A percentile compares a stretch with the other conserved stretches of the same genome.
Evolutionary conservation across 2,329 filamentous ascomycete genomes (phyloP).

Genomic region (Neopestalotiopsis clavispora): DNA sequence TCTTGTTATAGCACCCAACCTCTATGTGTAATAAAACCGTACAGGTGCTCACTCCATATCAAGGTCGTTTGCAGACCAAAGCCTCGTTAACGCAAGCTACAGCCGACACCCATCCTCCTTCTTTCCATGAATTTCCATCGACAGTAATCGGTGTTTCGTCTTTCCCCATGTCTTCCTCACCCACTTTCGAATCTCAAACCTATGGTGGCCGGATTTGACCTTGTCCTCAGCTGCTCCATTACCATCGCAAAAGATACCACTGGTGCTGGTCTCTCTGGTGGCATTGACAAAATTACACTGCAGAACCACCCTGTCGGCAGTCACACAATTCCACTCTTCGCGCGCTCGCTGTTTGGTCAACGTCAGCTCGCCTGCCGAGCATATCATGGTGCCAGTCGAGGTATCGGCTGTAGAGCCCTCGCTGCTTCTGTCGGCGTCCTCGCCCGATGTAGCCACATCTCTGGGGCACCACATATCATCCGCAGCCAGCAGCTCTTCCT

Average conservation of each 20-base stretch:
- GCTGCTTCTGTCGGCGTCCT: background rate
- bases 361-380: background rate
- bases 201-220: background rate
- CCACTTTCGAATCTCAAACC: conserved; percentile 4
- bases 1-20: background rate
- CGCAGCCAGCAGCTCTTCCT: conserved; percentile 8
- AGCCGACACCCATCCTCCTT: background rate
- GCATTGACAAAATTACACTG: background rate
- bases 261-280: background rate
- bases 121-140: background rate
- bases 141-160: background rate
- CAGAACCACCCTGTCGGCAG: background rate
- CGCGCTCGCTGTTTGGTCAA: background rate
- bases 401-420: background rate
- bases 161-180: conserved; percentile 5
- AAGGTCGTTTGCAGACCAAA: background rate
- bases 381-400: background rate
- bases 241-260: background rate
- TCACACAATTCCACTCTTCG: background rate
- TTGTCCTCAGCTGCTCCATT: background rate
- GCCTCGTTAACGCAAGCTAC: background rate
- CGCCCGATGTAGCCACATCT: background rate
- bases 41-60: background rate
- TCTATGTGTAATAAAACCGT: background rate
- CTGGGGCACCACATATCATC: background rate